phyloP scores from a whole-genome alignment of 345 rosid genomes.

The Pugionium dolabratum region DNA sequence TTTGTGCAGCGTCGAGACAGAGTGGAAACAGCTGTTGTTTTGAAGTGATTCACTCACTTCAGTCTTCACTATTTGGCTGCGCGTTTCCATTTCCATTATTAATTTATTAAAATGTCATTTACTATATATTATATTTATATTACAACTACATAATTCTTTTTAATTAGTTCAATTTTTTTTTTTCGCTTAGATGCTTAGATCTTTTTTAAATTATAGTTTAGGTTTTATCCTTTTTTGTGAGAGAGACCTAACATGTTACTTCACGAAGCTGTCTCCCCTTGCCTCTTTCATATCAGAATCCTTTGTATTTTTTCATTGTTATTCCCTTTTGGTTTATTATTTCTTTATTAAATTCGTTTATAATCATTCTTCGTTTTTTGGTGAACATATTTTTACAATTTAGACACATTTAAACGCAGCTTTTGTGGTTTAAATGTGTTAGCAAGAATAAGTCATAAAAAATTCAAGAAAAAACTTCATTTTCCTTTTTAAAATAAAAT shows the following conservation, averaged over 20 bases:
- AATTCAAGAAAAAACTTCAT: neutral
- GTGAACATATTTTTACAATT: neutral
- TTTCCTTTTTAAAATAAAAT: neutral
- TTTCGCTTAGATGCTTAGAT: neutral
- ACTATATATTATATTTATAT: neutral
- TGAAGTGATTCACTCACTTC: slow-evolving; percentile 37
- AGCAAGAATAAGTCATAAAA: slow-evolving; percentile 7
- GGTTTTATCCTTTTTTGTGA: slow-evolving; percentile 18
- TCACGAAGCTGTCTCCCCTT: slow-evolving; percentile 40
- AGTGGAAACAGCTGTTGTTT: slow-evolving; percentile 40
- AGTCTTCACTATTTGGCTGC: slow-evolving; percentile 42
- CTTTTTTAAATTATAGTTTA: neutral
- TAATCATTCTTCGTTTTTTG: slow-evolving; percentile 1
- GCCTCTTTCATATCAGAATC: slow-evolving; percentile 36
- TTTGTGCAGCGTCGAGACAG: slow-evolving; percentile 33
- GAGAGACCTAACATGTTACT: slow-evolving; percentile 42
- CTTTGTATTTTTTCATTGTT: slow-evolving; percentile 30
- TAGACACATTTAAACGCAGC: slow-evolving; percentile 34
- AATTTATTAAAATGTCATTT: neutral
- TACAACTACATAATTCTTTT: neutral
- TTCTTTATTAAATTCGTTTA: slow-evolving; percentile 1
- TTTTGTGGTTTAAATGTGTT: slow-evolving; percentile 25
- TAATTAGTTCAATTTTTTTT: neutral
- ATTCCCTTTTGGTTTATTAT: slow-evolving; percentile 12
- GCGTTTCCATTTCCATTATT: slow-evolving; percentile 32